phyloP scores from a whole-genome alignment of 179 eudicot species.

The Drosera spatulata region DNA sequence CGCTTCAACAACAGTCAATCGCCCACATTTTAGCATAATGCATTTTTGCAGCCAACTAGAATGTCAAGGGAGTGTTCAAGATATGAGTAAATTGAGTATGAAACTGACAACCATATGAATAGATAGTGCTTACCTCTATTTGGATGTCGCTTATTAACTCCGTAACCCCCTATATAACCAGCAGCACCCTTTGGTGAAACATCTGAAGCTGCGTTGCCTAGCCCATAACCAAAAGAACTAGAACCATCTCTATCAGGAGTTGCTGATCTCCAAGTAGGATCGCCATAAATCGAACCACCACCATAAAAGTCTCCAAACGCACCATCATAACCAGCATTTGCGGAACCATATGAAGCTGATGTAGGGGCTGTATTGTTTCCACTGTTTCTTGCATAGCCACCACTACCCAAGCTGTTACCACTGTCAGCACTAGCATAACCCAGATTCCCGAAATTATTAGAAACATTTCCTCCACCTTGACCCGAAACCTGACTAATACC shows the following conservation, averaged over 20 bases:
- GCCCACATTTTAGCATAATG: too few relatives aligned
- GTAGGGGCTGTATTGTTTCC: too few relatives aligned
- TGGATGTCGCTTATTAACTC: slow-evolving; percentile 11
- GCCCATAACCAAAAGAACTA: slow-evolving; percentile 31
- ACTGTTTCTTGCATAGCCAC: too few relatives aligned
- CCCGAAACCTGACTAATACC: slow-evolving; percentile 15
- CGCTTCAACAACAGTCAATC: too few relatives aligned
- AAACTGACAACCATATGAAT: not conserved
- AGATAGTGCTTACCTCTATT: slow-evolving; percentile 6
- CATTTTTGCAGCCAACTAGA: too few relatives aligned
- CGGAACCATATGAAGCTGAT: slow-evolving; percentile 18
- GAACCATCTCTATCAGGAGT: slow-evolving; percentile 29
- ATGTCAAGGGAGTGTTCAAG: too few relatives aligned
- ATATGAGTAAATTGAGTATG: too few relatives aligned
- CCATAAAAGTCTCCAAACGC: slow-evolving; percentile 19
- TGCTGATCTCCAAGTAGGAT: slow-evolving; percentile 24
- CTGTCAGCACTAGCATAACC: slow-evolving; percentile 21
- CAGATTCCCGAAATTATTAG: slow-evolving; percentile 14
- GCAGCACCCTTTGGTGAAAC: slow-evolving; percentile 39
- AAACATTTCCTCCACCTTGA: slow-evolving; percentile 22
- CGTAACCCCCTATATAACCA: slow-evolving; percentile 30
- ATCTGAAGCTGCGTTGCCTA: slow-evolving; percentile 35
- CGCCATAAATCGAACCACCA: slow-evolving; percentile 10
- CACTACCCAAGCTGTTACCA: slow-evolving; percentile 9
- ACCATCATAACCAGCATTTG: slow-evolving; percentile 24